phyloP scores from a whole-genome alignment of 1,139 yeast genomes.

The Pichia terricola region DNA sequence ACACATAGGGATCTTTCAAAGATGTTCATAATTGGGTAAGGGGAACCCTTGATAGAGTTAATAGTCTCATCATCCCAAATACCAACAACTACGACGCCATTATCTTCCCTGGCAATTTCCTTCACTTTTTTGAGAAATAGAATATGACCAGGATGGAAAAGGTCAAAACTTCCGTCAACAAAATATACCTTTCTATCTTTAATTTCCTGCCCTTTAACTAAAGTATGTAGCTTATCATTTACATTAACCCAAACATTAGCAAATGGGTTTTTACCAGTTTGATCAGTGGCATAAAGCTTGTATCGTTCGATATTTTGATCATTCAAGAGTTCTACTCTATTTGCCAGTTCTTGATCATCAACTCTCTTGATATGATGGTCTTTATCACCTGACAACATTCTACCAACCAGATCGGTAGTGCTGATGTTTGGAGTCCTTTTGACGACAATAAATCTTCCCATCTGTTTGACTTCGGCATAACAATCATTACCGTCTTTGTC shows the following conservation, averaged over 20 bases:
- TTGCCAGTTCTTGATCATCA: background rate
- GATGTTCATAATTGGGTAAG: conserved; percentile 79
- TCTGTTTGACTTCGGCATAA: conserved; percentile 71
- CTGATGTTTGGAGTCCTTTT: conserved; percentile 90
- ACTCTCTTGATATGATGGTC: background rate
- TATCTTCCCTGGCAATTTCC: conserved; percentile 29
- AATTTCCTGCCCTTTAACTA: conserved; percentile 29
- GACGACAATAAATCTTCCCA: conserved; percentile 81
- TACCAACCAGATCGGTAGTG: conserved; percentile 90
- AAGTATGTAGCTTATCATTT: conserved; percentile 24
- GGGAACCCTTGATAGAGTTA: conserved; percentile 51
- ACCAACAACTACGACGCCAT: conserved; percentile 52
- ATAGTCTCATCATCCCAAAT: conserved; percentile 54
- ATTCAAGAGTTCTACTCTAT: too few relatives aligned
- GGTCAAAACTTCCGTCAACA: conserved; percentile 82
- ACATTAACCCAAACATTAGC: conserved; percentile 49
- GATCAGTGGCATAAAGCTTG: conserved; percentile 49
- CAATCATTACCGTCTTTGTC: conserved; percentile 94
- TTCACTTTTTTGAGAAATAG: conserved; percentile 41
- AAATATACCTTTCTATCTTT: conserved; percentile 28
- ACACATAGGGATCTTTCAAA: conserved; percentile 83
- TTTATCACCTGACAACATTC: conserved; percentile 42
- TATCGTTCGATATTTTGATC: conserved; percentile 28
- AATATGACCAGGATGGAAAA: conserved; percentile 91
- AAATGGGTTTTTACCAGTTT: conserved; percentile 43